Conservation (phyloP, 2,329 filamentous ascomycete species). For the Diaporthe destruens region DNA sequence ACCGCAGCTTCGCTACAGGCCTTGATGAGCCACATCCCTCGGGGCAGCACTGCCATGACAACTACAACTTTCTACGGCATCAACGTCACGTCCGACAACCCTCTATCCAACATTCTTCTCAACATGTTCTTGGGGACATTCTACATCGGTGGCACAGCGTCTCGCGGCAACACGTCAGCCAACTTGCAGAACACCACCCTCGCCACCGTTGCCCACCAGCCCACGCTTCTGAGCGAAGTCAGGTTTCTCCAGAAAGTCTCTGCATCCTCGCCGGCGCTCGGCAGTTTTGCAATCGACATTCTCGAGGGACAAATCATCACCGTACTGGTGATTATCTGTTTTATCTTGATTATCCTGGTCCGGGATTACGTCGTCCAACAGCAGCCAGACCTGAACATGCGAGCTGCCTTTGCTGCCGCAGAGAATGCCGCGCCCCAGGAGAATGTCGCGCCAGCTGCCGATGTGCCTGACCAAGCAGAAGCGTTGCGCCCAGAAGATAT, state of each 20-base stretch:
- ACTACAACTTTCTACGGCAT: slow-evolving; percentile 46
- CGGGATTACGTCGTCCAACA: slow-evolving; percentile 98
- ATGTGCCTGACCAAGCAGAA: slow-evolving; percentile 18
- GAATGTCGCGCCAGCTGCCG: slow-evolving; percentile 24
- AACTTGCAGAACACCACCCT: slow-evolving; percentile 40
- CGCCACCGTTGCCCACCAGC: slow-evolving; percentile 45
- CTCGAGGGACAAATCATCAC: slow-evolving; percentile 96
- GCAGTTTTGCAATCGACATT: slow-evolving; percentile 70
- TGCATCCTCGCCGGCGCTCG: slow-evolving; percentile 62
- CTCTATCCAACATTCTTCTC: slow-evolving; percentile 51
- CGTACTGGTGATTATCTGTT: slow-evolving; percentile 88
- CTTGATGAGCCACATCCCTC: slow-evolving; percentile 53
- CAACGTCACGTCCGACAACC: slow-evolving; percentile 51
- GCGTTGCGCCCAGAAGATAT: slow-evolving; percentile 25
- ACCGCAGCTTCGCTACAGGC: slow-evolving; percentile 53
- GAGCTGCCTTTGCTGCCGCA: slow-evolving; percentile 68
- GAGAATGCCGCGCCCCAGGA: slow-evolving; percentile 41
- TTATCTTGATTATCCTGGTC: slow-evolving; percentile 97
- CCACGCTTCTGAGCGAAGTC: slow-evolving; percentile 69
- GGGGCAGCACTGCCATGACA: slow-evolving; percentile 48
- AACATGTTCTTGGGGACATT: slow-evolving; percentile 40
- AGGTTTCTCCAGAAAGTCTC: slow-evolving; percentile 72
- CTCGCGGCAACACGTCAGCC: slow-evolving; percentile 26
- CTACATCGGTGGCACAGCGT: slow-evolving; percentile 37
- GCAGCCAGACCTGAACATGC: slow-evolving; percentile 91